Evolutionary conservation across 2,329 filamentous ascomycete species (phyloP).

Genomic region (Xylariaceae sp.): DNA sequence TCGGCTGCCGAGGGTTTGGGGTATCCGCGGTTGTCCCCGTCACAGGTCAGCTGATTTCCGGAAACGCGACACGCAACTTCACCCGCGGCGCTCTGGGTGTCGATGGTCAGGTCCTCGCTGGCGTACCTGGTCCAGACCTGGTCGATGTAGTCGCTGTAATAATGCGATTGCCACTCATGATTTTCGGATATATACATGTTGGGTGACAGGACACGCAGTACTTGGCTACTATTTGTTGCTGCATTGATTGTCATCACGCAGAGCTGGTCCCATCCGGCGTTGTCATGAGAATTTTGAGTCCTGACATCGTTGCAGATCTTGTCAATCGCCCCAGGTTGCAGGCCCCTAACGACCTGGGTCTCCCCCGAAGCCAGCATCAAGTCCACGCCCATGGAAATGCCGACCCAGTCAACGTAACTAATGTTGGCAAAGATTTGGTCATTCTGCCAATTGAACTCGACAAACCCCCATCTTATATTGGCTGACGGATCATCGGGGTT

Average conservation of each 20-base stretch:
- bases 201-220: constrained; percentile 42
- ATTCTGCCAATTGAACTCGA: constrained; percentile 40
- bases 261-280: constrained; percentile 40
- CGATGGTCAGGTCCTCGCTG: constrained; percentile 35
- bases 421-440: constrained; percentile 43
- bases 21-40: constrained; percentile 40
- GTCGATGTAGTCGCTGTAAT: constrained; percentile 43
- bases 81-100: constrained; percentile 39
- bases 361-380: constrained; percentile 35
- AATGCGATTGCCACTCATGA: constrained; percentile 34
- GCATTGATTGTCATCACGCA: constrained; percentile 32
- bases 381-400: constrained; percentile 46
- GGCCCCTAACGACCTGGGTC: constrained; percentile 38
- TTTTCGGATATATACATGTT: constrained; percentile 37
- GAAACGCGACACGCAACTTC: constrained; percentile 37
- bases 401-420: constrained; percentile 47
- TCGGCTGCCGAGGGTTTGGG: constrained; percentile 39
- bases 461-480: constrained; percentile 44
- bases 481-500: constrained; percentile 41
- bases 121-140: constrained; percentile 42
- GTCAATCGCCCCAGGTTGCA: constrained; percentile 33
- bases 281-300: constrained; percentile 35
- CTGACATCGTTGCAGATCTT: constrained; percentile 39
- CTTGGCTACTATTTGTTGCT: constrained; percentile 30
- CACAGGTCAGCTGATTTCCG: constrained; percentile 35